phyloP scores from a whole-genome alignment of 176 grass and related monocot species.

The Melocanna baccifera region DNA sequence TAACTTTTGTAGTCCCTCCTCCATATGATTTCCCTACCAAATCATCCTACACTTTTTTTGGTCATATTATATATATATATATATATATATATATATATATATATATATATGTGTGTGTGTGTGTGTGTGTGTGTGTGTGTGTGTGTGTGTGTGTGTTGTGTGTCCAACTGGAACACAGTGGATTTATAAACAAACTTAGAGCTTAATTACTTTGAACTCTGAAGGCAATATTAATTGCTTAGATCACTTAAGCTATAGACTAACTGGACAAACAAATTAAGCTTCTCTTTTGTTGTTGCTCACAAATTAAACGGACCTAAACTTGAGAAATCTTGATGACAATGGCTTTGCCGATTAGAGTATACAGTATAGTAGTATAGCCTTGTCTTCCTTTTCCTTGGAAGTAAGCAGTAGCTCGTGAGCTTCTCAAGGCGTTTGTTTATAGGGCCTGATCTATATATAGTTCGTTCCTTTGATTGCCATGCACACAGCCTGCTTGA shows the following conservation, averaged over 20 bases:
- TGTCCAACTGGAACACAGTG: neutral
- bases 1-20: too few species aligned
- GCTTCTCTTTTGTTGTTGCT: neutral
- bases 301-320: neutral
- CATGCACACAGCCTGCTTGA: constrained; percentile 3
- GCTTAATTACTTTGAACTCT: neutral
- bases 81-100: too few species aligned
- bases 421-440: constrained; percentile 18
- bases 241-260: neutral
- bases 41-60: too few species aligned
- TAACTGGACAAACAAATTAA: neutral
- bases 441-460: neutral
- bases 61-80: too few species aligned
- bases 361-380: neutral
- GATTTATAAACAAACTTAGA: neutral
- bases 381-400: constrained; percentile 5
- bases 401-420: neutral
- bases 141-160: too few species aligned
- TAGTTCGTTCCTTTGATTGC: neutral
- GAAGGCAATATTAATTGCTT: neutral
- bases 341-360: constrained; percentile 4
- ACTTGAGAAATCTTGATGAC: constrained; percentile 23
- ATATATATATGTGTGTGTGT: too few species aligned
- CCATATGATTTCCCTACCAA: too few species aligned
- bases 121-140: too few species aligned